phyloP scores from a whole-genome alignment of 164 flowering plant genomes.

The Tetrastigma voinierianum region DNA sequence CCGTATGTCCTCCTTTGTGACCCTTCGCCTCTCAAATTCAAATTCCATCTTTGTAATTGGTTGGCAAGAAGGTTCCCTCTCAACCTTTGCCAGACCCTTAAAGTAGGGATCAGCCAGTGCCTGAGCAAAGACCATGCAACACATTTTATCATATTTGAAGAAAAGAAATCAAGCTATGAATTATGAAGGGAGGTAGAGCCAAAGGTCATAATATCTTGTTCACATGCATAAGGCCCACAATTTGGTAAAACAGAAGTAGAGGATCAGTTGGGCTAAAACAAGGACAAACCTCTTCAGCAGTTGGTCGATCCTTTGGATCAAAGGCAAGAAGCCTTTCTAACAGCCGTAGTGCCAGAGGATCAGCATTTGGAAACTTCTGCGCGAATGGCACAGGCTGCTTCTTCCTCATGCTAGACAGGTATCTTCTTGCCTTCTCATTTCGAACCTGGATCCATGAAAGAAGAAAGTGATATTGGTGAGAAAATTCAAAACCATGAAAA shows the following conservation, averaged over 20 bases:
- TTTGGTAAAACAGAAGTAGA: not conserved
- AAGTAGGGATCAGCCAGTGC: constrained; percentile 93
- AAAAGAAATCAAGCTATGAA: not conserved
- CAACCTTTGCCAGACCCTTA: constrained; percentile 76
- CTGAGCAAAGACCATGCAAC: constrained; percentile 27
- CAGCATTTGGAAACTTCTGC: constrained; percentile 89
- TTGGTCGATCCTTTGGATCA: constrained; percentile 92
- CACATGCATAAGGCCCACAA: not conserved
- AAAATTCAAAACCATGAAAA: too few species aligned
- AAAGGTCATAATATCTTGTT: not conserved
- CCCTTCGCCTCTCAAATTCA: constrained; percentile 88
- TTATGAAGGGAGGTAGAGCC: not conserved
- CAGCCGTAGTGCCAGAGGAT: constrained; percentile 71
- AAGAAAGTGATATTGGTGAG: not conserved
- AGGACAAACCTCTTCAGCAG: constrained; percentile 82
- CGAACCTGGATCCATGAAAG: constrained; percentile 51
- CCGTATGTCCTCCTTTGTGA: constrained; percentile 81
- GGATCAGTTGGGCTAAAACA: not conserved
- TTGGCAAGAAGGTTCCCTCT: constrained; percentile 91
- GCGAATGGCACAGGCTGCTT: constrained; percentile 75
- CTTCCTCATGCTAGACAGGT: constrained; percentile 84
- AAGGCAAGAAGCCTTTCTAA: constrained; percentile 84
- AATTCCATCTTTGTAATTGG: constrained; percentile 87
- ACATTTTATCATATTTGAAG: not conserved
- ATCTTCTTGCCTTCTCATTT: constrained; percentile 90